phyloP scores from a whole-genome alignment of 2,329 filamentous ascomycete genomes.

The Cordyceps cicadae region DNA sequence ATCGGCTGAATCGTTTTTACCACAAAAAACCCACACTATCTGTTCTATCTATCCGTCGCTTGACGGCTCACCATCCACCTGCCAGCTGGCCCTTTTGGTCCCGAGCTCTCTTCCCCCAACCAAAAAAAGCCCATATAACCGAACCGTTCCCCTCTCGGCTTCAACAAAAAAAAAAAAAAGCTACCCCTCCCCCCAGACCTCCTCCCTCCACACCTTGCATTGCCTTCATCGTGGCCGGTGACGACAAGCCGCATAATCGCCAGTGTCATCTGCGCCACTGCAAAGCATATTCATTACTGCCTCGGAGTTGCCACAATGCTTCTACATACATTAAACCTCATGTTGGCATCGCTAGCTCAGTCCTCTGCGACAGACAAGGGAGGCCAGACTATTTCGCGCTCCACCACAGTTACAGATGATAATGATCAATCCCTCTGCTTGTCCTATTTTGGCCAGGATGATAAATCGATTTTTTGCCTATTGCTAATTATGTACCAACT shows the following conservation, averaged over 20 bases:
- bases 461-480: neutral
- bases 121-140: constrained; percentile 1
- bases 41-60: neutral
- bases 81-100: neutral
- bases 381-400: neutral
- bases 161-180: constrained; percentile 7
- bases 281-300: neutral
- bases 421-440: neutral
- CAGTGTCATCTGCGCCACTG: neutral
- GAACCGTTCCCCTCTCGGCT: constrained; percentile 2
- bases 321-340: neutral
- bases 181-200: too few relatives aligned
- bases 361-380: too few relatives aligned
- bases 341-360: neutral
- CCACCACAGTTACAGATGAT: neutral
- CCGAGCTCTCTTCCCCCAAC: neutral
- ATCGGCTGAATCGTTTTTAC: constrained; percentile 2
- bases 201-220: neutral
- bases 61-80: neutral
- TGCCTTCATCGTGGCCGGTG: neutral
- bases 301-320: neutral
- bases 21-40: neutral
- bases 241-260: neutral
- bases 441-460: neutral
- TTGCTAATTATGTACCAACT: neutral